These are phyloP conservation scores for Berkeleyomyces rouxiae DNA, from an alignment of 2,329 filamentous ascomycete species.

Conservation along the genomic window DNA sequence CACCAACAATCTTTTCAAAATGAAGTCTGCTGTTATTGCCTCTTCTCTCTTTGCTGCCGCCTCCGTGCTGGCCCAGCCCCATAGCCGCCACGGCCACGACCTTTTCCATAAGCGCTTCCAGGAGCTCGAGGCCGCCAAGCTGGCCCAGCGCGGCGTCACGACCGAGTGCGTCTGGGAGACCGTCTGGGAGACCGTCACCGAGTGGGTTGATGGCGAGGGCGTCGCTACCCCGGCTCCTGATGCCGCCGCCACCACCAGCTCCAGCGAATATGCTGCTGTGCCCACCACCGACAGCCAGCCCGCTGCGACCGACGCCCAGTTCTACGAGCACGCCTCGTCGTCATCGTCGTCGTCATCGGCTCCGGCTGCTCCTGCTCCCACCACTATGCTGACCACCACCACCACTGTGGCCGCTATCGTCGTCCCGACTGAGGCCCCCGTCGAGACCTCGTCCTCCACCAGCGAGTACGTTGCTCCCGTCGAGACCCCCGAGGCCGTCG, in stretches of 20 bases:
- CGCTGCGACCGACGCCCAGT: background rate
- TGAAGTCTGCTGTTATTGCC: slow-evolving; percentile 29
- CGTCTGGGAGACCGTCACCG: slow-evolving; percentile 30
- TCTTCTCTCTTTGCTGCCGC: slow-evolving; percentile 25
- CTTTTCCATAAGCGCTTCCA: slow-evolving; percentile 19
- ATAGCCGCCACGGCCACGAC: slow-evolving; percentile 24
- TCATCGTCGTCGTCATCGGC: background rate
- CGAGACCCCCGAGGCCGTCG: background rate
- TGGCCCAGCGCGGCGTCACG: slow-evolving; percentile 13
- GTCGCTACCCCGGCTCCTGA: slow-evolving; percentile 8
- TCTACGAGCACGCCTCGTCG: slow-evolving; percentile 7
- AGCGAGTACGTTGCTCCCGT: slow-evolving; percentile 17
- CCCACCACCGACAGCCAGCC: slow-evolving; percentile 6
- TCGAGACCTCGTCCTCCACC: slow-evolving; percentile 17
- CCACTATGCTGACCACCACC: background rate
- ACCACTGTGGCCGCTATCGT: slow-evolving; percentile 15
- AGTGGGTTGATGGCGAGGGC: slow-evolving; percentile 25
- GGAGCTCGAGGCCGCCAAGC: background rate
- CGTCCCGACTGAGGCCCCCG: slow-evolving; percentile 16
- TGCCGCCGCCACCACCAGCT: slow-evolving; percentile 15
- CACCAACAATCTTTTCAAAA: slow-evolving; percentile 19
- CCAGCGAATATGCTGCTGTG: slow-evolving; percentile 16
- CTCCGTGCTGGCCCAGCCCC: slow-evolving; percentile 34
- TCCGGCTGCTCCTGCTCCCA: background rate
- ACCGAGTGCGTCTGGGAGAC: slow-evolving; percentile 22